Evolutionary conservation across 1,284 basidiomycete genomes (phyloP), one percentile per base, ranked within the genome.

Genomic region (Bondarzewia mesenterica): DNA sequence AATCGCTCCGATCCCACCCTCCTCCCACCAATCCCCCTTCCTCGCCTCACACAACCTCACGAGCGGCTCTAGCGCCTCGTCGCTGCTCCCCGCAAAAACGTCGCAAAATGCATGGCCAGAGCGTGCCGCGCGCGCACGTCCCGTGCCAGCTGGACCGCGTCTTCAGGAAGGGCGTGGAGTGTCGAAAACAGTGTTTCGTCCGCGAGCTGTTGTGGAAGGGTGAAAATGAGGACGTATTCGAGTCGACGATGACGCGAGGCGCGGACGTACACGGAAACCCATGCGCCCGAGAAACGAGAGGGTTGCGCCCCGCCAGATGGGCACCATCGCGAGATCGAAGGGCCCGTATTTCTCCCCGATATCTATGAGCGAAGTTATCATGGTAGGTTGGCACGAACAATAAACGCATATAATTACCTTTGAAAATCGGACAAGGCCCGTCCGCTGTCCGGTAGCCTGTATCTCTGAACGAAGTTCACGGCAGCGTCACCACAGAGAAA

Each of bases 91-190:
- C 6, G 62, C 63, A 50, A 69, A 70, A n/a, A n/a, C 16, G 68
- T 70, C 14, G 58, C 68, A 52, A 70, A 68, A 47, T 69, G 67
- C 66, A 69, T 69, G 12, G 58, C 68, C 12, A 69, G 56, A n/a
- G 61, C 54, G 50, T 67, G 66, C 0, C 61, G 59, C 4, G 66
- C 57, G n/a, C 60, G 59, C 16, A 69, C 57, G 45, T 62, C 66
- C 40, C 42, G 40, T 42, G 60, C 58, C 29, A 62, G 46, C 35
- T 40, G 52, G 6, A 62, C 22, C 0, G 60, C 60, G 18, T 62
- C 56, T 18, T 50, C 49, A 2, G 60, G 60, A 4, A 59, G 58
- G 2, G 60, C 59, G 49, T 60, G 60, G 5, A 54, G 55, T 5
- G 55, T 50, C 29, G 58, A 45, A 18, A 58, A 49, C 14, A 59